Conservation (phyloP, 441 rosid genomes). For the Euphorbia schlechtendalii region DNA sequence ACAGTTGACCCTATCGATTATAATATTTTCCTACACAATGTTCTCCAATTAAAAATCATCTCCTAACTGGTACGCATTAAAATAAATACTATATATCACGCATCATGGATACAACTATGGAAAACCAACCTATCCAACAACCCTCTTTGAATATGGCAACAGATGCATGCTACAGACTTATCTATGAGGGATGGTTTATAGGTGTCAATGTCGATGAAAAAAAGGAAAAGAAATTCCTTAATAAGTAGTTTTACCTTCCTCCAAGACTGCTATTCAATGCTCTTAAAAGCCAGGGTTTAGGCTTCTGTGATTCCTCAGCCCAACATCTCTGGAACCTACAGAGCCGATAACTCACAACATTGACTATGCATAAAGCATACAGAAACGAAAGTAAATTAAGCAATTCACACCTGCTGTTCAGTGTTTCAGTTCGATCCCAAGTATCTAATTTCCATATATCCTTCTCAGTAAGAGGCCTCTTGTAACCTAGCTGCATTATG, state of each 20-base stretch:
- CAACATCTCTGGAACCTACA: constrained; percentile 80
- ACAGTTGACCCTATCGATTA: background rate
- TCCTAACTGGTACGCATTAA: background rate
- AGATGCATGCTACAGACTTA: background rate
- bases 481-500: constrained; percentile 83
- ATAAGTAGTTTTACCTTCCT: constrained; percentile 56
- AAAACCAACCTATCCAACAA: background rate
- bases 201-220: background rate
- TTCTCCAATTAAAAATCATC: background rate
- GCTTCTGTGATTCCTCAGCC: constrained; percentile 69
- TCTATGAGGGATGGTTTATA: background rate
- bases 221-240: constrained; percentile 7
- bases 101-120: background rate
- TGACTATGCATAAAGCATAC: constrained; percentile 14
- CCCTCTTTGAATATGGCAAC: background rate
- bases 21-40: background rate
- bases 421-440: constrained; percentile 88
- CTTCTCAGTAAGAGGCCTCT: constrained; percentile 85
- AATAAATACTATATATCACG: background rate
- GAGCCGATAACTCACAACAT: constrained; percentile 19
- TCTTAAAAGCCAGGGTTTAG: constrained; percentile 93
- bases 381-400: constrained; percentile 10
- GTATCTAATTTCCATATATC: constrained; percentile 92
- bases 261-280: constrained; percentile 84
- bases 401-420: constrained; percentile 47